Evolutionary conservation across 2,329 filamentous ascomycete species (phyloP).

Genomic region (Hymenoscyphus fraxineus): DNA sequence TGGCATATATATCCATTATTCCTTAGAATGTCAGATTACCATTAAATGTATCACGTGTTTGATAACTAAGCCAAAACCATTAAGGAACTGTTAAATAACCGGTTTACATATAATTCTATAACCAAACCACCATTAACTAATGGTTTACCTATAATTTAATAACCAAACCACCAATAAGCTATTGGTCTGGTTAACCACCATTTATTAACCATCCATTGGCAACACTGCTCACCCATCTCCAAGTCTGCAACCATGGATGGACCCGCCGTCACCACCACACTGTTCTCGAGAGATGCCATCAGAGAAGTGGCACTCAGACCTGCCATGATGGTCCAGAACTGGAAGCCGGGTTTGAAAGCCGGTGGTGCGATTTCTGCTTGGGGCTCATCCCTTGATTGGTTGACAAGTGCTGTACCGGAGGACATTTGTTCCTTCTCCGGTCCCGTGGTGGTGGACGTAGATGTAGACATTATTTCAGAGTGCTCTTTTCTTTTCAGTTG

Average conservation of each 20-base stretch:
- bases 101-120: too few relatives aligned
- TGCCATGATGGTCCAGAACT: not conserved
- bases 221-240: not conserved
- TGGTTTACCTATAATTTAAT: too few relatives aligned
- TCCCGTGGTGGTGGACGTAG: not conserved
- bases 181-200: too few relatives aligned
- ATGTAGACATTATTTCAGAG: not conserved
- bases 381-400: not conserved
- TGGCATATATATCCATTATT: too few relatives aligned
- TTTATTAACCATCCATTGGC: too few relatives aligned
- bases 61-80: too few relatives aligned
- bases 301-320: not conserved
- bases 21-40: too few relatives aligned
- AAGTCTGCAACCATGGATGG: not conserved
- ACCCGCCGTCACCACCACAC: not conserved
- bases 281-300: constrained; percentile 3
- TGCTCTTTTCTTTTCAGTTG: not conserved
- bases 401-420: not conserved
- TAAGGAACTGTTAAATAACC: too few relatives aligned
- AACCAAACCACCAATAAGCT: too few relatives aligned
- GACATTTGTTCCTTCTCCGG: not conserved
- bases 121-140: too few relatives aligned
- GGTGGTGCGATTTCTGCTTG: not conserved
- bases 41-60: too few relatives aligned
- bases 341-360: not conserved